Conservation (phyloP, 345 rosid species). For the Melaleuca quinquenervia region DNA sequence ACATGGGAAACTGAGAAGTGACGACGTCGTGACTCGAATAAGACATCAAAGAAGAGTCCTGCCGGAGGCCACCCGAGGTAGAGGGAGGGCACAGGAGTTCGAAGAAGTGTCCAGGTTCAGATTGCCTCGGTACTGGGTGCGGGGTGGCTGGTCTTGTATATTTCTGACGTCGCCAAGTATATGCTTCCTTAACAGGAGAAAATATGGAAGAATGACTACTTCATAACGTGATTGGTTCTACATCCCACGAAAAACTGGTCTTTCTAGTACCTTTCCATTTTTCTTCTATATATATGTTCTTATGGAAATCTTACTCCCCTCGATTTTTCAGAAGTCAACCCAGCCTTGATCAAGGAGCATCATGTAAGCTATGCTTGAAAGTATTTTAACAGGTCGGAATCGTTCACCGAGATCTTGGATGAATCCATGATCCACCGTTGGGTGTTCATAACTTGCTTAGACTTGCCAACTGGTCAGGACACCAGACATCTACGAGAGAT, state of each 20-base stretch:
- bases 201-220: not conserved
- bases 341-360: not conserved
- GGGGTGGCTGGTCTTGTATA: not conserved
- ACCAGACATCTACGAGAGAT: not conserved
- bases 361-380: not conserved
- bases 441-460: not conserved
- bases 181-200: not conserved
- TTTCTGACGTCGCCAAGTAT: not conserved
- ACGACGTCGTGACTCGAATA: not conserved
- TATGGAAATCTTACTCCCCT: not conserved
- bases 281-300: not conserved
- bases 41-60: not conserved
- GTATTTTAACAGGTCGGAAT: not conserved
- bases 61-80: not conserved
- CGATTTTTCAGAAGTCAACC: not conserved
- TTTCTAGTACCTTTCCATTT: not conserved
- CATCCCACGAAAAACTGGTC: not conserved
- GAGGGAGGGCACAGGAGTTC: not conserved
- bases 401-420: not conserved
- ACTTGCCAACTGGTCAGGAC: not conserved
- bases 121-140: not conserved
- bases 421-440: not conserved
- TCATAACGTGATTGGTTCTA: not conserved
- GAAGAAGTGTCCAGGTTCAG: not conserved
- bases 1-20: not conserved